Percentiles rank a stretch among this genome's conserved stretches.
Evolutionary conservation across 2,329 filamentous ascomycete species (phyloP).

Genomic region (Aspergillus calidoustus): DNA sequence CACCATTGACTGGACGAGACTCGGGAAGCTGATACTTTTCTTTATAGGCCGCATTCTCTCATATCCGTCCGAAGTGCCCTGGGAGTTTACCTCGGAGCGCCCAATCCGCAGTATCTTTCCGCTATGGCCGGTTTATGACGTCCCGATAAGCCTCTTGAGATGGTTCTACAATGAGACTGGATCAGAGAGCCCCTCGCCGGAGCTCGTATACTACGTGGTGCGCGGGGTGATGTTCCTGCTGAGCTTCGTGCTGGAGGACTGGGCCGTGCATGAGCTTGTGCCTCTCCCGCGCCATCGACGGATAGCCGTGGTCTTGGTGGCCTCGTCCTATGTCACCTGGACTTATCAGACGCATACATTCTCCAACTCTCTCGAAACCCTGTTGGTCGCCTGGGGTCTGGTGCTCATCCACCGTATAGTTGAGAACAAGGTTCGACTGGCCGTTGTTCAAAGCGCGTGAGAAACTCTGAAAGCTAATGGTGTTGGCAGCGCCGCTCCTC

Average conservation of each 20-base stretch:
- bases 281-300: slow-evolving; percentile 72
- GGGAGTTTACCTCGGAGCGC: slow-evolving; percentile 89
- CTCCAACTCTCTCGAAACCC: slow-evolving; percentile 94
- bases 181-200: slow-evolving; percentile 73
- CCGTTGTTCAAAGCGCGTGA: not conserved
- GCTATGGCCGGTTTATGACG: slow-evolving; percentile 91
- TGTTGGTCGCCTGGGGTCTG: slow-evolving; percentile 90
- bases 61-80: slow-evolving; percentile 87
- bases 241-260: slow-evolving; percentile 96
- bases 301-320: slow-evolving; percentile 79
- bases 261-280: slow-evolving; percentile 92
- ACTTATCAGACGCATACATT: slow-evolving; percentile 98
- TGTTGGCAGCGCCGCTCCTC: slow-evolving; percentile 70
- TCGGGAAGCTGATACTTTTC: slow-evolving; percentile 12
- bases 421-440: slow-evolving; percentile 66
- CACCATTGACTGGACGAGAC: not conserved
- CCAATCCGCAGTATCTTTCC: slow-evolving; percentile 97
- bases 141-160: slow-evolving; percentile 89
- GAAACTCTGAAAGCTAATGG: slow-evolving; percentile 18
- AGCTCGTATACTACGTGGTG: slow-evolving; percentile 85
- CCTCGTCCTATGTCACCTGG: slow-evolving; percentile 98
- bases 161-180: slow-evolving; percentile 91
- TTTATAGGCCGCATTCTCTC: slow-evolving; percentile 84
- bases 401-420: slow-evolving; percentile 88
- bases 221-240: slow-evolving; percentile 89